A percentile compares a stretch with the other conserved stretches of the same genome.
Conservation (phyloP, 2,329 filamentous ascomycete genomes). For the Chaetomiaceae sp. region DNA sequence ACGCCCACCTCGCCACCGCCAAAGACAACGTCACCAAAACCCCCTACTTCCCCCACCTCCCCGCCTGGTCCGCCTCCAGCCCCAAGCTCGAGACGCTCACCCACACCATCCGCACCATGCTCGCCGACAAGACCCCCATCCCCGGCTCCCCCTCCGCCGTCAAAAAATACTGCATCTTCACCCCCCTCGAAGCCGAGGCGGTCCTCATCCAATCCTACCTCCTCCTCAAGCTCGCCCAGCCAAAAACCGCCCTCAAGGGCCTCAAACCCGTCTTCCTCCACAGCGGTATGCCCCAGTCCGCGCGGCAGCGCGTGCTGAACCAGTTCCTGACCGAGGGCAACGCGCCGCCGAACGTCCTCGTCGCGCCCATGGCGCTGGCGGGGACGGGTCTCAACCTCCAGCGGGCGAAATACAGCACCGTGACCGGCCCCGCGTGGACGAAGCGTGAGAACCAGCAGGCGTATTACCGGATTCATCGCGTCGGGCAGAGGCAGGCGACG, state of each 20-base stretch:
- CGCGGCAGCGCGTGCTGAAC: constrained; percentile 10
- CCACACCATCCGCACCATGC: constrained; percentile 19
- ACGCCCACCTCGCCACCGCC: constrained; percentile 2
- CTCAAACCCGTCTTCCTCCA: constrained; percentile 20
- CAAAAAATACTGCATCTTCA: constrained; percentile 23
- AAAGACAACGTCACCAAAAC: constrained; percentile 13
- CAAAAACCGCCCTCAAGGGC: background rate
- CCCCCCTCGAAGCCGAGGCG: constrained; percentile 20
- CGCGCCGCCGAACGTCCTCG: constrained; percentile 22
- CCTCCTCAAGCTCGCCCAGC: background rate
- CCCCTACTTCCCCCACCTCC: constrained; percentile 15
- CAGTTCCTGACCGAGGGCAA: constrained; percentile 17
- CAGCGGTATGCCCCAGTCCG: background rate
- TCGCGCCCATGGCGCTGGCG: constrained; percentile 17
- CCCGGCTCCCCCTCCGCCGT: constrained; percentile 5
- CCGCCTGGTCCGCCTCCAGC: constrained; percentile 15
- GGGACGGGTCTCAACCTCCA: constrained; percentile 26
- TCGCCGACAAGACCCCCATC: constrained; percentile 18
- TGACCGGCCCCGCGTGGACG: constrained; percentile 22
- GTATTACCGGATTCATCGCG: constrained; percentile 21
- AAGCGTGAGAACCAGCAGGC: constrained; percentile 24
- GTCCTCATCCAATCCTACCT: constrained; percentile 18
- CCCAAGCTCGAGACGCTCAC: constrained; percentile 21
- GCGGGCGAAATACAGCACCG: constrained; percentile 18
- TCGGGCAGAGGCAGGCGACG: constrained; percentile 21